A percentile compares a stretch with the other conserved stretches of the same genome.
phyloP scores from a whole-genome alignment of 129 eudicot species.

The sunflower (Helianthus annuus) region HanXRQr2.0-SUNRISE NC_035441.2:62073295-62073794 shows the following conservation, averaged over 20 bases:
- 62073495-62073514: constrained; percentile 18
- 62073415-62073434: constrained; percentile 89
- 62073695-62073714: constrained; percentile 22
- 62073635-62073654: constrained; percentile 95
- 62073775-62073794: constrained; percentile 87
- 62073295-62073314: too few relatives aligned
- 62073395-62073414: constrained; percentile 94
- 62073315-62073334: too few relatives aligned
- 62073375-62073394: constrained; percentile 43
- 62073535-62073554: constrained; percentile 45
- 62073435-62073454: constrained; percentile 85
- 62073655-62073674: constrained; percentile 39
- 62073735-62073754: constrained; percentile 88
- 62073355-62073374: too few relatives aligned
- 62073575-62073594: constrained; percentile 90
- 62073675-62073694: constrained; percentile 11
- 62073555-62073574: constrained; percentile 92
- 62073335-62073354: too few relatives aligned
- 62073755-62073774: constrained; percentile 73
- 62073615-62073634: constrained; percentile 86
- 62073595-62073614: constrained; percentile 87
- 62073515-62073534: background rate
- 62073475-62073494: constrained; percentile 43
- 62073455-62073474: constrained; percentile 95
- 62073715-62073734: constrained; percentile 37